phyloP scores from a whole-genome alignment of 2,329 filamentous ascomycete species.

The Colletotrichum costaricense region DNA sequence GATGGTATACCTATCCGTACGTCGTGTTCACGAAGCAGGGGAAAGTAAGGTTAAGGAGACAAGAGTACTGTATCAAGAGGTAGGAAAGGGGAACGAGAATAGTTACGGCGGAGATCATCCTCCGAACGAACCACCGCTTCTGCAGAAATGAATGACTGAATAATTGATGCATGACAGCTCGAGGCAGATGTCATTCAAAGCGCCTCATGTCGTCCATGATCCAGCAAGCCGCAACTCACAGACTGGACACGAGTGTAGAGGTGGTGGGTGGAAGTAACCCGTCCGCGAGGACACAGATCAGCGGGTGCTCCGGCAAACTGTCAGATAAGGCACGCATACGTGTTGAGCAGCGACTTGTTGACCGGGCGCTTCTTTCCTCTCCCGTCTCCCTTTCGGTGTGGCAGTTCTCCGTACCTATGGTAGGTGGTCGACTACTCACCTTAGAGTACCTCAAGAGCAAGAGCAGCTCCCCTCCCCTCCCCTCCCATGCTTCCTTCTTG shows the following conservation, averaged over 20 bases:
- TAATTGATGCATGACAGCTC: background rate
- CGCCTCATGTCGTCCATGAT: background rate
- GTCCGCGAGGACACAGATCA: constrained; percentile 22
- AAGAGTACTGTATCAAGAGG: background rate
- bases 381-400: background rate
- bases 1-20: background rate
- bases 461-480: no score
- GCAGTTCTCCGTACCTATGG: background rate
- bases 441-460: no score
- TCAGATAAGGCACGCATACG: constrained; percentile 31
- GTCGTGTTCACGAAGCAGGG: background rate
- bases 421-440: no score
- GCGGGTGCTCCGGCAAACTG: constrained; percentile 9
- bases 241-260: background rate
- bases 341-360: constrained; percentile 19
- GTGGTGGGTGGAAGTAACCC: background rate
- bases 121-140: background rate
- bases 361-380: background rate
- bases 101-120: background rate
- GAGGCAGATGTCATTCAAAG: background rate
- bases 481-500: no score
- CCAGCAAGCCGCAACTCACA: background rate
- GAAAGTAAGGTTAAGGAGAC: background rate
- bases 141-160: background rate
- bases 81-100: background rate